Base-by-base conservation (phyloP, 1,284 basidiomycete species). In the Mycena citricolor region DNA sequence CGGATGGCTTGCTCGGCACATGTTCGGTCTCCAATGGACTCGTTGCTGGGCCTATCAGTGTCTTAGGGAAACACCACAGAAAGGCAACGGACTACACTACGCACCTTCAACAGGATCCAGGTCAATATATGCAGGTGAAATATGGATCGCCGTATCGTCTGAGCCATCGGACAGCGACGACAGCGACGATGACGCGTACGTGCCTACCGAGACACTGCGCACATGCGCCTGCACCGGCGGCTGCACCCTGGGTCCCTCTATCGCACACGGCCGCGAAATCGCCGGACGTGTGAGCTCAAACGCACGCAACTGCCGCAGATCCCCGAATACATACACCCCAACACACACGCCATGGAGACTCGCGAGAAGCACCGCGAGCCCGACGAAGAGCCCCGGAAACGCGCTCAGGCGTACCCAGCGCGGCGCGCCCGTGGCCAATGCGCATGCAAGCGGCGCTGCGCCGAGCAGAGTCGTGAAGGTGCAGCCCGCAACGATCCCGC, bases 321-420 rank as follows among this genome's bases (percentile, higher is more conserved):
- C 86, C n/a, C 86, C 86, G 56, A 89, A 87, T 19, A 90, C 57
- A 60, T 87, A 90, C 11, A 90, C 79, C 61, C 86, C 84, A 50
- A 89, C 41, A 51, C 81, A 83, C 12, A 81, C 77, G 2, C 86
- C 86, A 54, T 86, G 77, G 31, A 86, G 56, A 39, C 82, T 81
- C 4, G 80, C 72, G 8, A 86, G 53, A 12, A 86, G 57, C 14
- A 86, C 65, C 1, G 77, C 77, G 13, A 87, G 59, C 12, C 86
- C 86, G 8, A 86, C 56, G 81, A 81, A 88, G 39, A 86, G 58
- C 0, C 83, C 83, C 0, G 84, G 84, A 1, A 86, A 60, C 0
- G 82, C 79, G 3, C 68, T 55, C n/a, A 86, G 57, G 10, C 84
- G 73, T 26, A 74, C 64, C 76, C 81, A 79, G 12, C 81, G 71